phyloP scores from a whole-genome alignment of 192 early-diverging fungal genomes.

The Neocallimastix lanati region DNA sequence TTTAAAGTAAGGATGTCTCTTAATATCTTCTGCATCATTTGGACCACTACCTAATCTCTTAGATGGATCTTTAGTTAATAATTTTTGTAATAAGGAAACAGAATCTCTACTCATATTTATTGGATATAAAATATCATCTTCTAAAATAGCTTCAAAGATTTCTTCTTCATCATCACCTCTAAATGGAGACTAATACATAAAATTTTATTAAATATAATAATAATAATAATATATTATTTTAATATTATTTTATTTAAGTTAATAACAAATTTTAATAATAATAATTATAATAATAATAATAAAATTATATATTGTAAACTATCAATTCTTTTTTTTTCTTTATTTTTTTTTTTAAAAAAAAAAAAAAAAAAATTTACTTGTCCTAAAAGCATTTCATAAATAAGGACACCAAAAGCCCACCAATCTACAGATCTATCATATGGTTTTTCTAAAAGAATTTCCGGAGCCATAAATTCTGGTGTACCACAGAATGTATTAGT shows the following conservation, averaged over 20 bases:
- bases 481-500: conserved; percentile 1
- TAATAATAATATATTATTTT: no score
- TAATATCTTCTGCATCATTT: conserved; percentile 81
- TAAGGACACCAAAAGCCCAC: not conserved
- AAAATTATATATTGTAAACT: no score
- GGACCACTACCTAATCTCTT: conserved; percentile 67
- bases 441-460: not conserved
- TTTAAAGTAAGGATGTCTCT: conserved; percentile 81
- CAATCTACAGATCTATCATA: not conserved
- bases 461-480: conserved; percentile 1
- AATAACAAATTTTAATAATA: no score
- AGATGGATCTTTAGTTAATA: conserved; percentile 74
- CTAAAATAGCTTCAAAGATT: conserved; percentile 93
- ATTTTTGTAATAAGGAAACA: conserved; percentile 75
- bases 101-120: conserved; percentile 85
- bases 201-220: not conserved
- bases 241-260: no score
- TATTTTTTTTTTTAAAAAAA: not conserved
- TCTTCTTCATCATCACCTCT: conserved; percentile 90
- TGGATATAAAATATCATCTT: conserved; percentile 88
- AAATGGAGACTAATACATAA: conserved; percentile 50
- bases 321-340: no score
- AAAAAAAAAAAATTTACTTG: not conserved
- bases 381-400: not conserved
- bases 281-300: no score